Base-by-base conservation (phyloP, 2,329 filamentous ascomycete genomes). In the Fusarium lateritium region DNA sequence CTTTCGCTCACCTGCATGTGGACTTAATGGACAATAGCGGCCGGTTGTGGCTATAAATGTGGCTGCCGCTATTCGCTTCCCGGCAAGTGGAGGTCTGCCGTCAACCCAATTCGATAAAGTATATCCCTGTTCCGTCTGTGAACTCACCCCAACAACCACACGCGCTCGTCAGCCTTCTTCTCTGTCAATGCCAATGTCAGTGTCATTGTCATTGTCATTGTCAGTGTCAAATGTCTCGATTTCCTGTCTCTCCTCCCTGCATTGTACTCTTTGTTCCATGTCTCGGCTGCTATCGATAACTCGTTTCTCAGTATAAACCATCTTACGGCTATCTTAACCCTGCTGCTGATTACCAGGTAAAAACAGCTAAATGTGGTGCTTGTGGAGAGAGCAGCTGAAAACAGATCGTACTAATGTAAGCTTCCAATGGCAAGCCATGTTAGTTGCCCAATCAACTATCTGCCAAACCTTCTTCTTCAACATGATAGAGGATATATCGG, bases 401-500 rank as follows among this genome's bases (percentile, higher is more conserved):
- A 31, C 28, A 60, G 38, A 65, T 61, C 51, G 45, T 66, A 22
- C 56, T 53, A 52, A 50, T 43, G 44, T 40, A 50, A 46, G 45
- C 44, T 54, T 43, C 19, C 19, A 19, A 19, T 19, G 53, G 26
- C 54, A 38, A 56, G 52, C 50, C 34, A 45, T 28, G 28, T 28
- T 13, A 62, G 70, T 73, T 71, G 59, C 65, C 70, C 47, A 69
- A 73, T 71, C 67, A 72, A 71, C 70, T 66, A 60, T 49, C 51
- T 38, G 28, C 5, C 7, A 31, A 62, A 55, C 47, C 33, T 43
- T 56, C 26, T 40, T 56, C 39, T 46, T 43, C 21, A 22, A 53
- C 11, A 26, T 34, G 47, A 56, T 28, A 56, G 34, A 34, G 40
- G 10, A 44, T 40, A 22, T n/a, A 22, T n/a, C 31, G 14, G 50